Evolutionary conservation across 129 eudicot genomes (phyloP).

Genomic region (Centella asiatica): DNA sequence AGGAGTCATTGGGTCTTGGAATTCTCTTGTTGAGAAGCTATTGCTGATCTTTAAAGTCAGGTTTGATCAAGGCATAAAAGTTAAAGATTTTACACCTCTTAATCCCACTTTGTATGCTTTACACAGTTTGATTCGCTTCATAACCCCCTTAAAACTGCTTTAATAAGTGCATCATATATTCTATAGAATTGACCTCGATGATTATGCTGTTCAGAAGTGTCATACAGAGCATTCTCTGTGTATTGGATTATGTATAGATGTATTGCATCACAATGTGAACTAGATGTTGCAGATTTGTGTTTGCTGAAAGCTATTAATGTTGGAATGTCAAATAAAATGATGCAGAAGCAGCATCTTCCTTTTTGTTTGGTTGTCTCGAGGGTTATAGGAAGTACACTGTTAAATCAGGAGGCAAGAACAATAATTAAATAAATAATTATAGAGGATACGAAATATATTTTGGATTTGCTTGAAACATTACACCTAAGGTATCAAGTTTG

Average conservation of each 20-base stretch:
- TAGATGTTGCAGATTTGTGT: constrained; percentile 55
- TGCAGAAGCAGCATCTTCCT: constrained; percentile 27
- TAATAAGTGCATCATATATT: constrained; percentile 61
- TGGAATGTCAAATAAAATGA: constrained; percentile 21
- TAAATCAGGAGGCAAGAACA: no score
- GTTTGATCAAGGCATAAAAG: constrained; percentile 42
- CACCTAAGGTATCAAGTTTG: no score
- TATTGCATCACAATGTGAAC: constrained; percentile 36
- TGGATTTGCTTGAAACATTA: no score
- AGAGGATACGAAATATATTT: no score
- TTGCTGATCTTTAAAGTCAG: constrained; percentile 34
- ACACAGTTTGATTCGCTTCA: constrained; percentile 48
- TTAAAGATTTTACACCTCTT: constrained; percentile 30
- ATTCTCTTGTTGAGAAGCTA: constrained; percentile 37
- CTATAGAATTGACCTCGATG: constrained; percentile 27
- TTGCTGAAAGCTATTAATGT: constrained; percentile 64
- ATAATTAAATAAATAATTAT: no score
- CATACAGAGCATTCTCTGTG: constrained; percentile 34
- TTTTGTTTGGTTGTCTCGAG: constrained; percentile 41
- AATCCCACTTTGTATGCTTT: constrained; percentile 53
- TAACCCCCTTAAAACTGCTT: constrained; percentile 77
- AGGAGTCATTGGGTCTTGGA: constrained; percentile 23
- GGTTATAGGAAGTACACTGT: constrained; percentile 53
- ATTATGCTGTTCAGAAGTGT: constrained; percentile 22
- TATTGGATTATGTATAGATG: constrained; percentile 59